Evolutionary conservation across 352 stramenopile species (phyloP).

Genomic region (Plasmopara halstedii): DNA sequence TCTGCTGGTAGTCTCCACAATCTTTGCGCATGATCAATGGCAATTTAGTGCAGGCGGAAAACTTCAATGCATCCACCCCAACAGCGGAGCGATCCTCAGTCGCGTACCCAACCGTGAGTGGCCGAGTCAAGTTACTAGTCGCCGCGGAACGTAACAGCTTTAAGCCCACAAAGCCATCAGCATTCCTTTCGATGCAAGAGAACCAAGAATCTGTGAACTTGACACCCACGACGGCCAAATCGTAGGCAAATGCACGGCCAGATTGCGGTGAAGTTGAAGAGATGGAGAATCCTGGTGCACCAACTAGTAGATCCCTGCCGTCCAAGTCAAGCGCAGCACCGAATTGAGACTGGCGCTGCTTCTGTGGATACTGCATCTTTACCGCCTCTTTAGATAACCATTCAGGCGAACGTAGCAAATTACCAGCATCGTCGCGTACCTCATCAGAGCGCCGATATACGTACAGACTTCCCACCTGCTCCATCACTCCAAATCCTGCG

Average conservation of each 20-base stretch:
- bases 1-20: slow-evolving; percentile 74
- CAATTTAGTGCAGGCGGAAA: slow-evolving; percentile 44
- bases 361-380: slow-evolving; percentile 74
- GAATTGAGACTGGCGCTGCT: slow-evolving; percentile 47
- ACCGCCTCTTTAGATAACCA: slow-evolving; percentile 64
- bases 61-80: slow-evolving; percentile 51
- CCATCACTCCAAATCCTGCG: slow-evolving; percentile 21
- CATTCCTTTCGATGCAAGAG: slow-evolving; percentile 53
- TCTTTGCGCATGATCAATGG: slow-evolving; percentile 43
- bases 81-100: slow-evolving; percentile 67
- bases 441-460: slow-evolving; percentile 56
- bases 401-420: slow-evolving; percentile 47
- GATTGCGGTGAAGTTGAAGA: slow-evolving; percentile 26
- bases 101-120: slow-evolving; percentile 61
- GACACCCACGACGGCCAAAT: slow-evolving; percentile 43
- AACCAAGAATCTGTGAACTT: slow-evolving; percentile 56
- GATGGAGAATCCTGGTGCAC: slow-evolving; percentile 48
- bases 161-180: slow-evolving; percentile 46
- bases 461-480: slow-evolving; percentile 57
- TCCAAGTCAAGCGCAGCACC: slow-evolving; percentile 49
- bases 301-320: slow-evolving; percentile 47
- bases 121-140: slow-evolving; percentile 30
- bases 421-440: slow-evolving; percentile 57
- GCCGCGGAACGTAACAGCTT: slow-evolving; percentile 35
- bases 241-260: slow-evolving; percentile 63